Percentiles rank a stretch among this genome's conserved stretches.
These are phyloP conservation scores for Arxiozyma heterogenica DNA, from an alignment of 1,139 yeast genomes.

Conservation along the genomic window DNA sequence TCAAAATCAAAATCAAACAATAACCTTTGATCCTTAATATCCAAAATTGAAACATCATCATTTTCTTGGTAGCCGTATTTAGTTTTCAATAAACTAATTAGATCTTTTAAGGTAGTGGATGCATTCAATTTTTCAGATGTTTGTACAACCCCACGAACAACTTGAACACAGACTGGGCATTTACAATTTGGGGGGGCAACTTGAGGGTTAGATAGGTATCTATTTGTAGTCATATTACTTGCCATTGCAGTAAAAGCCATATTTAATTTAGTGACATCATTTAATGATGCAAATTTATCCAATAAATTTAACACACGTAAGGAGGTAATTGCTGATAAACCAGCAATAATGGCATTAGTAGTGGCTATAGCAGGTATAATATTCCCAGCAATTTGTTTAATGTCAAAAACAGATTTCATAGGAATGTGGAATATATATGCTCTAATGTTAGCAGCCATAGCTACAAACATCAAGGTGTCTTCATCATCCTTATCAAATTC, in stretches of 20 bases:
- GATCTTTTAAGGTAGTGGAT: constrained; percentile 32
- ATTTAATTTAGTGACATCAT: constrained; percentile 29
- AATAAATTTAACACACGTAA: constrained; percentile 41
- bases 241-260: constrained; percentile 60
- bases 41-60: constrained; percentile 58
- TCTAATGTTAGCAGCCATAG: constrained; percentile 78
- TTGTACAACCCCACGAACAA: constrained; percentile 43
- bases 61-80: constrained; percentile 42
- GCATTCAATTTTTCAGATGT: constrained; percentile 26
- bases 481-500: constrained; percentile 93
- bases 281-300: constrained; percentile 14
- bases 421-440: constrained; percentile 66
- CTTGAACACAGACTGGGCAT: constrained; percentile 64
- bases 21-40: constrained; percentile 51
- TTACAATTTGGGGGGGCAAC: constrained; percentile 52
- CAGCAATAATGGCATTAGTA: constrained; percentile 91
- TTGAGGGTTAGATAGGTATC: constrained; percentile 57
- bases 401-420: constrained; percentile 69
- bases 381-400: constrained; percentile 92
- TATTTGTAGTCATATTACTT: constrained; percentile 38
- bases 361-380: constrained; percentile 98
- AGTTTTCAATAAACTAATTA: constrained; percentile 39
- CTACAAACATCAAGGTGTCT: constrained; percentile 81
- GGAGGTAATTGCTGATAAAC: constrained; percentile 70
- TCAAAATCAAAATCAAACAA: constrained; percentile 85